Percentiles rank a stretch among this genome's conserved stretches.
These are phyloP conservation scores for Yamadazyma friedrichii DNA, from an alignment of 1,139 yeast species.

Conservation along the genomic window DNA sequence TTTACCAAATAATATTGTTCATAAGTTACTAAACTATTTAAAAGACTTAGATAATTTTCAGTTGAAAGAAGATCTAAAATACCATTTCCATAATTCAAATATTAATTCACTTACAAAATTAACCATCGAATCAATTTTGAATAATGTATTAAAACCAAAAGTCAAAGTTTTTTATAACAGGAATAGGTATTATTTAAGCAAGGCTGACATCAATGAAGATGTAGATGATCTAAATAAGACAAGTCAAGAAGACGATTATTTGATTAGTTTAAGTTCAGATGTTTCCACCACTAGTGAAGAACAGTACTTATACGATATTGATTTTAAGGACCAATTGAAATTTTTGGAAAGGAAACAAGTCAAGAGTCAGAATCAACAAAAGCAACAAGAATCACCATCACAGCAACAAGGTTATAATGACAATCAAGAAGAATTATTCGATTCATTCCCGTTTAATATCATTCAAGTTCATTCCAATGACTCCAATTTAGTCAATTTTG, in stretches of 20 bases:
- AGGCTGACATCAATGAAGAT: conserved; percentile 16
- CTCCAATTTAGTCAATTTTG: conserved; percentile 35
- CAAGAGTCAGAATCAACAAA: not conserved
- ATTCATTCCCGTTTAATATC: conserved; percentile 38
- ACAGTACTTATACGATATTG: conserved; percentile 17
- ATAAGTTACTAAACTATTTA: conserved; percentile 28
- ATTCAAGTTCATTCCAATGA: conserved; percentile 41
- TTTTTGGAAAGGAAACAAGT: not conserved
- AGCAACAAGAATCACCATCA: not conserved
- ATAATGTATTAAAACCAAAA: conserved; percentile 48
- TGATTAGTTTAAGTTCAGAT: conserved; percentile 34
- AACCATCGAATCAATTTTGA: conserved; percentile 51
- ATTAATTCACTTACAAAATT: conserved; percentile 44
- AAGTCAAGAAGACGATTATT: conserved; percentile 29
- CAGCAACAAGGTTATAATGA: not conserved
- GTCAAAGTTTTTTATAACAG: conserved; percentile 46
- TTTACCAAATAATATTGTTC: conserved; percentile 34
- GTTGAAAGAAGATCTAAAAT: conserved; percentile 21
- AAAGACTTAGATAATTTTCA: conserved; percentile 21
- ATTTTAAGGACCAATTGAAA: not conserved
- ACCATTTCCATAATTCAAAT: conserved; percentile 23
- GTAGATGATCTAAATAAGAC: conserved; percentile 8
- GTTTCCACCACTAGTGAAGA: conserved; percentile 34
- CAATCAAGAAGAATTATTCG: conserved; percentile 12
- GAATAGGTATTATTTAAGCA: conserved; percentile 45